Evolutionary conservation across 108 stramenopile genomes (phyloP).

Genomic region (Nitzschia inconspicua): DNA sequence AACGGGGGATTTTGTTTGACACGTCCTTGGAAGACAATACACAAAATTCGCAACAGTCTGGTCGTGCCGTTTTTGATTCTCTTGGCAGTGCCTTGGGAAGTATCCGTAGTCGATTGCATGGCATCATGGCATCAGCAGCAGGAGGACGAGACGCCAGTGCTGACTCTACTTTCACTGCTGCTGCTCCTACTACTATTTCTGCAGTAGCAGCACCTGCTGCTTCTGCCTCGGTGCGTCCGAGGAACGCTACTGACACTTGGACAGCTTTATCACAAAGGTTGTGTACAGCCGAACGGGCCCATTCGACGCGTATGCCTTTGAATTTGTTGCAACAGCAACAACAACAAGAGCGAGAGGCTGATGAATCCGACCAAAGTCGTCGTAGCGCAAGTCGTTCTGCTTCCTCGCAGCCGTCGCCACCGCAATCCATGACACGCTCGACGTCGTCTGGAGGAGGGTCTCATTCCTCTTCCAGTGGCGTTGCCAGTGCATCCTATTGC

Average conservation of each 20-base stretch:
- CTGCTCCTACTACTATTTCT: not conserved
- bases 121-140: not conserved
- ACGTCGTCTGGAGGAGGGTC: too few species aligned
- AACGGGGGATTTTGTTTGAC: slow-evolving; percentile 1
- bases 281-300: slow-evolving; percentile 46
- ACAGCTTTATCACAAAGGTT: slow-evolving; percentile 41
- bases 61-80: slow-evolving; percentile 58
- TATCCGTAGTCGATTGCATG: slow-evolving; percentile 38
- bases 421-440: too few species aligned
- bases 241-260: slow-evolving; percentile 4
- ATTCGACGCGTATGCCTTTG: slow-evolving; percentile 53
- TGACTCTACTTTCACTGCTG: not conserved
- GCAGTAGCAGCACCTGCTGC: not conserved
- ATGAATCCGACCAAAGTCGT: not conserved
- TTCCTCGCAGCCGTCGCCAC: too few species aligned
- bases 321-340: slow-evolving; percentile 26
- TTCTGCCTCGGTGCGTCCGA: not conserved
- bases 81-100: slow-evolving; percentile 43
- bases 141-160: not conserved
- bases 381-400: not conserved
- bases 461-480: too few species aligned
- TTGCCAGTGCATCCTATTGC: not conserved
- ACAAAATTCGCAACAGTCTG: not conserved
- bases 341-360: not conserved
- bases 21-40: not conserved